phyloP scores from a whole-genome alignment of 768 basidiomycete genomes.

The Exidia glandulosa region DNA sequence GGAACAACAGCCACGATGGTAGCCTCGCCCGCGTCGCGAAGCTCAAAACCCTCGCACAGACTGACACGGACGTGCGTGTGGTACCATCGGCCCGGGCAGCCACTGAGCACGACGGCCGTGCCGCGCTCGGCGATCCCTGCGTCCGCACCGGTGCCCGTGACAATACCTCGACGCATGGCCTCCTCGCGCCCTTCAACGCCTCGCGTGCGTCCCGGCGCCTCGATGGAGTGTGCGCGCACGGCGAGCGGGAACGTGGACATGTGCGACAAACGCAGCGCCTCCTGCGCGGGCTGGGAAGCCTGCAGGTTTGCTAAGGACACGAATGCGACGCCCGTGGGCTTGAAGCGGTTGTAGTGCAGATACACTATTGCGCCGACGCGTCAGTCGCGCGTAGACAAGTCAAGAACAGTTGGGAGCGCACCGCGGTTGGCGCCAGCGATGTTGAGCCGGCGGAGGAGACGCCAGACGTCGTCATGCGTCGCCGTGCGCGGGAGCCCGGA shows the following conservation, averaged over 20 bases:
- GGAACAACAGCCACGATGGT: neutral
- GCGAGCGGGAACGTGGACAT: slow-evolving; percentile 35
- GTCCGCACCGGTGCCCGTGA: slow-evolving; percentile 36
- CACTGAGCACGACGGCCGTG: slow-evolving; percentile 47
- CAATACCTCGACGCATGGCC: slow-evolving; percentile 24
- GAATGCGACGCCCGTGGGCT: slow-evolving; percentile 47
- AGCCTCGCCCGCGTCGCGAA: neutral
- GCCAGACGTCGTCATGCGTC: neutral
- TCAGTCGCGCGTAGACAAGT: neutral
- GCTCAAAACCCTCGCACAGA: neutral
- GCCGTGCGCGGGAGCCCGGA: neutral
- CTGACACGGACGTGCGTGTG: neutral
- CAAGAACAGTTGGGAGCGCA: neutral
- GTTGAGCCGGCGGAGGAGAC: neutral
- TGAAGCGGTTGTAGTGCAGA: slow-evolving; percentile 49
- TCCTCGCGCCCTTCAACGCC: slow-evolving; percentile 31
- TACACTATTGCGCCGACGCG: too few relatives aligned
- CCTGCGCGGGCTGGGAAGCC: slow-evolving; percentile 30
- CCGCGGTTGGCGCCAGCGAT: neutral
- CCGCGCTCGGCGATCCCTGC: slow-evolving; percentile 40
- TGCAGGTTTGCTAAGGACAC: slow-evolving; percentile 42
- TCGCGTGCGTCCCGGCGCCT: slow-evolving; percentile 16
- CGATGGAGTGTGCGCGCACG: slow-evolving; percentile 4
- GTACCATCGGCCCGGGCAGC: slow-evolving; percentile 35
- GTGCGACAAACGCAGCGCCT: slow-evolving; percentile 30